Base-by-base conservation (phyloP, 1,284 basidiomycete genomes). In the Jaminaea rosea region DNA sequence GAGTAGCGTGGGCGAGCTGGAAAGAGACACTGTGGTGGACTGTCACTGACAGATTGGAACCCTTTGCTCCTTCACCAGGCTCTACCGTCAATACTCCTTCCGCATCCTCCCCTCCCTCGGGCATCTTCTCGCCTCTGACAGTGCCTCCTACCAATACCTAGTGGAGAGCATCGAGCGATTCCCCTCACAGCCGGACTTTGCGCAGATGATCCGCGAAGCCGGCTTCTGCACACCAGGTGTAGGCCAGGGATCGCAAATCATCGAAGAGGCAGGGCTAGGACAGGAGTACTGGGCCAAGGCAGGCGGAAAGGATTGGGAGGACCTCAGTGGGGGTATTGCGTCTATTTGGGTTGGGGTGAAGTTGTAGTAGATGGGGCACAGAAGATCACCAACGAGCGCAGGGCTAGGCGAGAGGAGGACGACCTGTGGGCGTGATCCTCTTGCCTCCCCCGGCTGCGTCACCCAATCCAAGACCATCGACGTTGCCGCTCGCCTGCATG, bases 91-190 rank as follows among this genome's bases (percentile, higher is more conserved):
- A 64, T 98, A 96, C 76, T 97, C 93, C 10, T 98, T 98, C 81
- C 84, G 87, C 4, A 82, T 97, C 54, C 92, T 99, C 67, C 94
- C 94, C 4, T 80, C 94, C 19, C 77, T 99, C 37, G 94, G 94
- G 23, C 92, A 91, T 47, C 85, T 99, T 65, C 80, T 99, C n/a
- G 88, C 92, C 7, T 88, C 88, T 3, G 93, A 99, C 75, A 82
- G 92, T 31, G 86, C 84, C 27, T 94, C 91, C 17, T 99, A 99
- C 76, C 62, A 74, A 76, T 98, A 98, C 75, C 81, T 99, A 39
- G 88, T 98, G 47, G 94, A 98, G 77, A 96, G 91, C 31, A 98
- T 98, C 68, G 87, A 91, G 52, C 83, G 83, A 62, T 98, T 98
- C 80, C 93, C 93, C 28, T 79, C 83, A 19, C 93, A 97, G 75